Evolutionary conservation across 768 basidiomycete species (phyloP), one percentile per base, ranked within the genome.

Genomic region (Dentipellis fragilis): DNA sequence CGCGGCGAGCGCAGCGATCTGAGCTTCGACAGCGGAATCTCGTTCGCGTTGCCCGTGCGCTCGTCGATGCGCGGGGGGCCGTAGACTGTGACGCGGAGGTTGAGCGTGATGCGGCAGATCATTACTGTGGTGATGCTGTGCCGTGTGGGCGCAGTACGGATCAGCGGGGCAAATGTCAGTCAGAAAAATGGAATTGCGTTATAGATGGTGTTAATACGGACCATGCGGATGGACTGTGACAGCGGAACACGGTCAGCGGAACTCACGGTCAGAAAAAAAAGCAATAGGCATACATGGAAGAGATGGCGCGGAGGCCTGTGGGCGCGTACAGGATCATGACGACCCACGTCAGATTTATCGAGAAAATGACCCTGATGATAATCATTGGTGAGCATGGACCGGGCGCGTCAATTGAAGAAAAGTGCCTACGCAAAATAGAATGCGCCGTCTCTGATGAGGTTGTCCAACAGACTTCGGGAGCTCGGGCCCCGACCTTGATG

Each of bases 81-180:
- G 45, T 61, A 59, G 35, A 59, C 59, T 6, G 59, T 54, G n/a
- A 56, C 51, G 39, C 59, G 58, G 21, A 61, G 45, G 45, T 54
- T 61, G 39, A 61, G 58, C 16, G 59, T 59, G 47, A 61, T 61
- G 40, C 59, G 59, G 40, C 59, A 59, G 48, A 57, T 58, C 54
- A 61, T 56, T 1, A 59, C 38, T 21, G 58, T 52, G 36, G 59
- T 61, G 39, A 61, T 49, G 29, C 59, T 61, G 45, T 16, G 11
- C 29, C 29, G 29, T 29, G 29, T 29, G 29, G n/a, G 34, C 10
- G 29, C 29, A 29, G 29, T 6, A 29, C 29, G 29, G 29, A 29
- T 29, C 29, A 29, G 29, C 29, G 29, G 29, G 29, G n/a, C 37
- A 50, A 37, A n/a, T 2, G 35, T 21, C 10, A 42, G 16, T 54